These are phyloP conservation scores for Phytophthora tubulina DNA, from an alignment of 352 stramenopile genomes.

Conservation along the genomic window DNA sequence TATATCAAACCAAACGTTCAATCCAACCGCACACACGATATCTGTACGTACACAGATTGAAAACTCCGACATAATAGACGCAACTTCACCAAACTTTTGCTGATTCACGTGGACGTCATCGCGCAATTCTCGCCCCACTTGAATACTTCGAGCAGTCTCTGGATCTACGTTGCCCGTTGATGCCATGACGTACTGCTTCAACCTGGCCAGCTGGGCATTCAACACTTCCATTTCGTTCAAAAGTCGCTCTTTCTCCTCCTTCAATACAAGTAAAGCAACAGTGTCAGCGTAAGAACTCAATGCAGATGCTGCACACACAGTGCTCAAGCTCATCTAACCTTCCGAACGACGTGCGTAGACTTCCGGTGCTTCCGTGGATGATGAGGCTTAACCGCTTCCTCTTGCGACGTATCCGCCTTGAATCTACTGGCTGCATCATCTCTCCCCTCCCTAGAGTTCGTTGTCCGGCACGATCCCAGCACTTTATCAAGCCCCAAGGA, in stretches of 20 bases:
- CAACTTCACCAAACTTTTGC: constrained; percentile 36
- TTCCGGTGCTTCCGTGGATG: constrained; percentile 39
- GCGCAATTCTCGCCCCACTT: constrained; percentile 31
- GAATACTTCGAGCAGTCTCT: constrained; percentile 19
- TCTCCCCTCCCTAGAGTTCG: background rate
- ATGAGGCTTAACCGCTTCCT: background rate
- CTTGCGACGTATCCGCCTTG: constrained; percentile 3
- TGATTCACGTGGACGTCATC: constrained; percentile 43
- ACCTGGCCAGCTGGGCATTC: constrained; percentile 33
- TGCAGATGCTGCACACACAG: no score
- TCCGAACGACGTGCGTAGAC: constrained; percentile 33
- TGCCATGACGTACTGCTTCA: constrained; percentile 39
- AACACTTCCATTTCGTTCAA: constrained; percentile 37
- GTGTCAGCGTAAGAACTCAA: no score
- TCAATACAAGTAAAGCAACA: background rate
- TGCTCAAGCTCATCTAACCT: constrained; percentile 10
- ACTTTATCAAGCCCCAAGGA: constrained; percentile 18
- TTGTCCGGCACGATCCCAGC: constrained; percentile 1
- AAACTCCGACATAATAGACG: constrained; percentile 48
- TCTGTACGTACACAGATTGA: constrained; percentile 23
- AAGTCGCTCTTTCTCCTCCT: constrained; percentile 50
- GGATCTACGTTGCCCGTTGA: constrained; percentile 22
- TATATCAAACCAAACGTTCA: background rate
- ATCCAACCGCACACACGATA: background rate
- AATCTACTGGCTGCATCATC: background rate